Conservation (phyloP, 352 stramenopile genomes). For the Pythium utonaiense region DNA sequence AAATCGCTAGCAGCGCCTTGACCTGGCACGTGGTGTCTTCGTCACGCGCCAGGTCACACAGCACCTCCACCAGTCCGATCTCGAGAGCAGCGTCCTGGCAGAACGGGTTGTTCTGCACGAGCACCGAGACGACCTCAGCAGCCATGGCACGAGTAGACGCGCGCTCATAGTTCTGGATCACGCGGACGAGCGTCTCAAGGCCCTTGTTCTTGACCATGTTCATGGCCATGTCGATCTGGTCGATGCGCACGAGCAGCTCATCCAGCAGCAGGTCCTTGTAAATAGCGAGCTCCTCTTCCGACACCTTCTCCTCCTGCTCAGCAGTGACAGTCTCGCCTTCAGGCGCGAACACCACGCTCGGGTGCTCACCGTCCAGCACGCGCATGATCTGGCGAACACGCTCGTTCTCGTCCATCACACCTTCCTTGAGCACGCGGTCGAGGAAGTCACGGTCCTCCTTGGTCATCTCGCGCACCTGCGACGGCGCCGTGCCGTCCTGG, state of each 20-base stretch:
- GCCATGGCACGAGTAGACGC: conserved; percentile 56
- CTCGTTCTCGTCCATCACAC: conserved; percentile 82
- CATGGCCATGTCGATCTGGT: conserved; percentile 87
- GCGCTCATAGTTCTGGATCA: conserved; percentile 56
- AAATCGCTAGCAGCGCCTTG: conserved; percentile 80
- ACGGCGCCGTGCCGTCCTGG: conserved; percentile 69
- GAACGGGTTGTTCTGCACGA: conserved; percentile 86
- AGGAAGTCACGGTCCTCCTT: conserved; percentile 77
- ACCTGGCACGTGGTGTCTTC: conserved; percentile 62
- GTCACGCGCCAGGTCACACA: conserved; percentile 53
- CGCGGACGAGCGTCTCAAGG: conserved; percentile 47
- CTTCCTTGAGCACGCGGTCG: conserved; percentile 82
- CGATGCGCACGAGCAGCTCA: conserved; percentile 79
- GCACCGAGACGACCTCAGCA: conserved; percentile 73
- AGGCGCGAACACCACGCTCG: conserved; percentile 57
- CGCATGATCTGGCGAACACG: conserved; percentile 80
- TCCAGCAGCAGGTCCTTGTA: conserved; percentile 83
- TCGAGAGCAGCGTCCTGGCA: conserved; percentile 72
- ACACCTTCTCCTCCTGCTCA: conserved; percentile 32
- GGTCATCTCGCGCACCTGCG: conserved; percentile 60
- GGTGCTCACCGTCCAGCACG: conserved; percentile 77
- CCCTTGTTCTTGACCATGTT: conserved; percentile 87
- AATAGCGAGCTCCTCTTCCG: conserved; percentile 60
- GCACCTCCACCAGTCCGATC: conserved; percentile 55
- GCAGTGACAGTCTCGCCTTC: conserved; percentile 30